Conservation (phyloP, 257 asterid species). For the Lycium barbarum region DNA sequence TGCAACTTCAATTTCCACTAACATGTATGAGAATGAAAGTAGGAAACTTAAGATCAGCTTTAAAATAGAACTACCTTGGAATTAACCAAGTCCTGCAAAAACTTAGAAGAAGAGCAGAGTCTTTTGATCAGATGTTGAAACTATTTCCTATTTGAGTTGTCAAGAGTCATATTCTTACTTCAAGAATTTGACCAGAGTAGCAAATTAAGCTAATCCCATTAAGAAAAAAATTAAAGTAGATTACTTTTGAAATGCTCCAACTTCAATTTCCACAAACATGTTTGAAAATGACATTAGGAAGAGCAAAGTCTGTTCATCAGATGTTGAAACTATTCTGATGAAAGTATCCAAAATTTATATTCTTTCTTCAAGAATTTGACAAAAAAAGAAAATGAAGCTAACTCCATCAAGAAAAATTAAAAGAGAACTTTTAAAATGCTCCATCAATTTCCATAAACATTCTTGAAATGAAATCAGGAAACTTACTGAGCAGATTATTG, state of each 20-base stretch:
- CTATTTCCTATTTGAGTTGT: neutral
- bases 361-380: neutral
- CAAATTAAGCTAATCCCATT: neutral
- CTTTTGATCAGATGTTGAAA: neutral
- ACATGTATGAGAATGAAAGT: neutral
- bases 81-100: neutral
- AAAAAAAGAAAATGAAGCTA: neutral
- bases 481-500: slow-evolving; percentile 89
- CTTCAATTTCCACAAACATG: neutral
- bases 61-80: neutral
- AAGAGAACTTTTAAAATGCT: neutral
- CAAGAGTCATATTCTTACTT: neutral
- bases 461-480: neutral
- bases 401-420: neutral
- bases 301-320: neutral
- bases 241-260: neutral
- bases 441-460: neutral
- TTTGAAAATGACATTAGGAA: neutral
- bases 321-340: neutral
- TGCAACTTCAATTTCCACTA: neutral
- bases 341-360: neutral
- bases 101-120: neutral
- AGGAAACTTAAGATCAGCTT: neutral
- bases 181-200: neutral
- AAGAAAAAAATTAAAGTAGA: neutral